Conservation (phyloP, 23 red algal genomes). For the Gracilaria domingensis region DNA sequence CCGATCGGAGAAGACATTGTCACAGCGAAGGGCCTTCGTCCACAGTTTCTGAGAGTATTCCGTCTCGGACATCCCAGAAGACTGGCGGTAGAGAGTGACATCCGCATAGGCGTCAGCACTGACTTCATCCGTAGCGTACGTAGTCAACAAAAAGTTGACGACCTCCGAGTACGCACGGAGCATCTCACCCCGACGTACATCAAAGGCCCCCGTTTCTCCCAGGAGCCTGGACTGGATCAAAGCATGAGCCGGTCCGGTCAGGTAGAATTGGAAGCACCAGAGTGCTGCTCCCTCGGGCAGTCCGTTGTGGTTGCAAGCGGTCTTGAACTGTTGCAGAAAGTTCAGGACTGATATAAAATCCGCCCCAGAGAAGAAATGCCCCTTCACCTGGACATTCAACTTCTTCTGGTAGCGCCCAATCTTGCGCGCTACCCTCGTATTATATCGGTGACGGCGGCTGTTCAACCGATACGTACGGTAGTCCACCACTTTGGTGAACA, state of each 20-base stretch:
- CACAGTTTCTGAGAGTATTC: slow-evolving; percentile 30
- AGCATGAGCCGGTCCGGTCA: slow-evolving; percentile 17
- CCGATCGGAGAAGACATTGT: slow-evolving; percentile 20
- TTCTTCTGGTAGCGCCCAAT: slow-evolving; percentile 15
- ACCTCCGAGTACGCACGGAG: neutral
- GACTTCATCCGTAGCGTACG: slow-evolving; percentile 45
- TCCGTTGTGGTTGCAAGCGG: slow-evolving; percentile 36
- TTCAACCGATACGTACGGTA: slow-evolving; percentile 13
- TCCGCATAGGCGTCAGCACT: slow-evolving; percentile 6
- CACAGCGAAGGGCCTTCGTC: neutral
- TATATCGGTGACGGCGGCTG: neutral
- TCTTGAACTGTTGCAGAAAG: neutral
- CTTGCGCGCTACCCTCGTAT: neutral
- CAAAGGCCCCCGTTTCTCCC: neutral
- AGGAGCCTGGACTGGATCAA: slow-evolving; percentile 3
- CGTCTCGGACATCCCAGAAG: neutral
- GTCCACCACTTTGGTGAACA: slow-evolving; percentile 27
- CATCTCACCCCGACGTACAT: neutral
- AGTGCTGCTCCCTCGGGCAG: slow-evolving; percentile 6
- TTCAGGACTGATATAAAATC: slow-evolving; percentile 41
- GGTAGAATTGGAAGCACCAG: slow-evolving; percentile 37
- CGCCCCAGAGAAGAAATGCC: slow-evolving; percentile 16
- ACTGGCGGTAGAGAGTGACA: slow-evolving; percentile 2
- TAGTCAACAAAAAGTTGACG: slow-evolving; percentile 26
- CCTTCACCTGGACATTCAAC: slow-evolving; percentile 54